These are phyloP conservation scores for Dothistroma septosporum DNA, from an alignment of 2,329 filamentous ascomycete genomes.

Conservation along the genomic window DNA sequence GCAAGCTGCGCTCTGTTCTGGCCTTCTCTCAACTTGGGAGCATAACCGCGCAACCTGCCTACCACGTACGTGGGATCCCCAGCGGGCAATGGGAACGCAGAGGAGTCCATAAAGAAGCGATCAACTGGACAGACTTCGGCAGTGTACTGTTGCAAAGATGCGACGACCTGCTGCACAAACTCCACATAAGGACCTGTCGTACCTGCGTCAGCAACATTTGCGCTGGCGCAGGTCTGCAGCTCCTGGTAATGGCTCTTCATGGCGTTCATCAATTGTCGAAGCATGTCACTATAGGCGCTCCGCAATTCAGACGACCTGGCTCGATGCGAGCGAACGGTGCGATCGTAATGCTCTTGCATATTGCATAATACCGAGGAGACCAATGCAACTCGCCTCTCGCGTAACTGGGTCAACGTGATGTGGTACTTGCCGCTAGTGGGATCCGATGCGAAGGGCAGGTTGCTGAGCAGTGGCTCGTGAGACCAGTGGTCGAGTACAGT, in stretches of 20 bases:
- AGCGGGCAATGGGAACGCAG: slow-evolving; percentile 56
- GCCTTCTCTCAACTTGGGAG: slow-evolving; percentile 47
- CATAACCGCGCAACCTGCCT: slow-evolving; percentile 57
- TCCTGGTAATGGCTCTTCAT: slow-evolving; percentile 61
- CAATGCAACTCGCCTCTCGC: slow-evolving; percentile 51
- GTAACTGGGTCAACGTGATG: slow-evolving; percentile 52
- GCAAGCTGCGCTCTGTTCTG: slow-evolving; percentile 53
- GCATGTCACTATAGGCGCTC: slow-evolving; percentile 48
- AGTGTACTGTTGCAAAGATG: slow-evolving; percentile 58
- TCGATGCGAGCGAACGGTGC: slow-evolving; percentile 31
- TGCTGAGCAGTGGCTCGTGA: slow-evolving; percentile 49
- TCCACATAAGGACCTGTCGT: slow-evolving; percentile 54
- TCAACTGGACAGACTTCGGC: slow-evolving; percentile 55
- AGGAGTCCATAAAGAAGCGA: slow-evolving; percentile 58
- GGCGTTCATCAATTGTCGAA: slow-evolving; percentile 55
- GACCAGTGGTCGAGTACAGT: slow-evolving; percentile 49
- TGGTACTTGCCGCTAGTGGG: slow-evolving; percentile 38
- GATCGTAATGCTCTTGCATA: slow-evolving; percentile 51
- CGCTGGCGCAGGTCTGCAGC: slow-evolving; percentile 34
- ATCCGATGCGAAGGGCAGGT: slow-evolving; percentile 54
- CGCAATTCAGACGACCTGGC: slow-evolving; percentile 36
- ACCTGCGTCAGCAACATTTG: slow-evolving; percentile 19
- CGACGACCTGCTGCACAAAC: slow-evolving; percentile 59
- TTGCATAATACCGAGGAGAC: slow-evolving; percentile 56
- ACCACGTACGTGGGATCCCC: slow-evolving; percentile 61